Conservation (phyloP, 768 basidiomycete species). For the Xerocomus brunneocitrinus region DNA sequence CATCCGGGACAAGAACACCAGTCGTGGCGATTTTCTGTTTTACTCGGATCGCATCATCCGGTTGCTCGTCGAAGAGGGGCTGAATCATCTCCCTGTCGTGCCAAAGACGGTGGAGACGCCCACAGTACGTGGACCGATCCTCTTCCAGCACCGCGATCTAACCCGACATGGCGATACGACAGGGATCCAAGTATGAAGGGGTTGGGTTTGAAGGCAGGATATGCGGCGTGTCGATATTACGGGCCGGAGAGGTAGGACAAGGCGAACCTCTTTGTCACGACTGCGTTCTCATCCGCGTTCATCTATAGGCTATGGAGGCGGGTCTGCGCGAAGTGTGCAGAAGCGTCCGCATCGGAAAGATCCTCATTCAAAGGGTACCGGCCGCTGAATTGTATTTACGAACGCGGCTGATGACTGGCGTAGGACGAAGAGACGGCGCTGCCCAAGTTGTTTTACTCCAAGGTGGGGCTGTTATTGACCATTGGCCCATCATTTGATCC, state of each 20-base stretch:
- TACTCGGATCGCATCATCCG: conserved; percentile 91
- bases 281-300: neutral
- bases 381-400: neutral
- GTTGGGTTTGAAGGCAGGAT: conserved; percentile 96
- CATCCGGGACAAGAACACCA: conserved; percentile 84
- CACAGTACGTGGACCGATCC: conserved; percentile 44
- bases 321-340: conserved; percentile 94
- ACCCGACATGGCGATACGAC: neutral
- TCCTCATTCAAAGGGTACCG: conserved; percentile 88
- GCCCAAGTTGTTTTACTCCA: conserved; percentile 90
- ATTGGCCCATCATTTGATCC: neutral
- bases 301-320: conserved; percentile 89
- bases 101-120: conserved; percentile 76
- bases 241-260: conserved; percentile 80
- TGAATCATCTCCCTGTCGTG: conserved; percentile 83
- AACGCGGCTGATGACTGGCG: neutral
- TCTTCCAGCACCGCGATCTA: too few species aligned
- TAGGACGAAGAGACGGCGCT: conserved; percentile 93
- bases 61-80: conserved; percentile 74
- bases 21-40: conserved; percentile 93
- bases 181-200: conserved; percentile 83
- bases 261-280: neutral
- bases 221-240: conserved; percentile 91
- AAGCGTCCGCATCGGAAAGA: conserved; percentile 93
- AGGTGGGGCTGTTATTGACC: conserved; percentile 38